Evolutionary conservation across 2,329 filamentous ascomycete genomes (phyloP).

Genomic region (Exserohilum rostratum): DNA sequence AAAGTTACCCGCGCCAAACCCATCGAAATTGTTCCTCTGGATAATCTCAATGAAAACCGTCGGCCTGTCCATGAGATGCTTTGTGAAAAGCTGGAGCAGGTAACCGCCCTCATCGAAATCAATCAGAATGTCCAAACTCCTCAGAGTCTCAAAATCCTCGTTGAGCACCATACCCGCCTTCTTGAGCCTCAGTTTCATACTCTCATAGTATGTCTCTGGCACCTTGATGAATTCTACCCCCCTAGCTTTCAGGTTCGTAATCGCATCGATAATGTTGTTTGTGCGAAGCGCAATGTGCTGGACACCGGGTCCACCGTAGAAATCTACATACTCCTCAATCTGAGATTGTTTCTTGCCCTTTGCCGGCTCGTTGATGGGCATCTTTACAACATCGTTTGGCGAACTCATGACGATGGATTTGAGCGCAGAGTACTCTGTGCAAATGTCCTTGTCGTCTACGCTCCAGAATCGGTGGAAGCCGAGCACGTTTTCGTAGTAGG

Average conservation of each 20-base stretch:
- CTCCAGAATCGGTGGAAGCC: conserved; percentile 98
- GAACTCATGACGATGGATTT: conserved; percentile 90
- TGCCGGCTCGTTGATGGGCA: conserved; percentile 98
- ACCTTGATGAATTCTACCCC: conserved; percentile 94
- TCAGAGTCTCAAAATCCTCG: conserved; percentile 79
- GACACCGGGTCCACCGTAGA: conserved; percentile 87
- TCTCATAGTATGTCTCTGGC: conserved; percentile 82
- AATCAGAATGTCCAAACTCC: conserved; percentile 83
- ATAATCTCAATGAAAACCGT: conserved; percentile 98
- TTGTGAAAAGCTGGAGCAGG: conserved; percentile 66
- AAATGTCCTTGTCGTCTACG: conserved; percentile 91
- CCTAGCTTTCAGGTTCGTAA: conserved; percentile 78
- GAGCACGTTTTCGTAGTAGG: conserved; percentile 83
- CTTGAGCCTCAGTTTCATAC: conserved; percentile 75
- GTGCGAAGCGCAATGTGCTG: conserved; percentile 93
- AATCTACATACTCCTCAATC: conserved; percentile 87
- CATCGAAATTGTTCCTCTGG: conserved; percentile 86
- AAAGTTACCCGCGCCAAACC: conserved; percentile 95
- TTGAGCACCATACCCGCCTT: conserved; percentile 65
- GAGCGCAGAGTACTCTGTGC: conserved; percentile 88
- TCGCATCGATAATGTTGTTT: conserved; percentile 75
- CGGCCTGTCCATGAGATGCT: conserved; percentile 89
- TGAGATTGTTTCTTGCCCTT: conserved; percentile 88
- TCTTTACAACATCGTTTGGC: conserved; percentile 85
- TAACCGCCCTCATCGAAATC: conserved; percentile 96